These are phyloP conservation scores for Pythium myriotylum DNA, from an alignment of 352 stramenopile genomes.

Conservation along the genomic window DNA sequence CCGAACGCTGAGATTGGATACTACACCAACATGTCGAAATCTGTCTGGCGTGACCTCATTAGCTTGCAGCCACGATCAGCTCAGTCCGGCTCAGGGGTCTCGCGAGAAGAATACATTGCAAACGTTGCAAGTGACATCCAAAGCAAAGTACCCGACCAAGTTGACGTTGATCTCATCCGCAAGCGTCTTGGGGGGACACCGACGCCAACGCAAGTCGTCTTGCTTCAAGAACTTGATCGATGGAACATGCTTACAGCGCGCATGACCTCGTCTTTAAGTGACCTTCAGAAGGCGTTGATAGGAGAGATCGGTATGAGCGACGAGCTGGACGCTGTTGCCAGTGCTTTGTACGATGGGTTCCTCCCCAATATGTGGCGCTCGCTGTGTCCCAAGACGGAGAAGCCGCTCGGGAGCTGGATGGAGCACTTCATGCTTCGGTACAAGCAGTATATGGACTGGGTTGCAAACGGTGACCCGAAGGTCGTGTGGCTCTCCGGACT, in stretches of 20 bases:
- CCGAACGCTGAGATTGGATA: conserved; percentile 97
- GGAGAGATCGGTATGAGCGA: conserved; percentile 97
- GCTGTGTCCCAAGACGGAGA: conserved; percentile 92
- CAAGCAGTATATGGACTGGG: conserved; percentile 92
- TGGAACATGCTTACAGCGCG: conserved; percentile 92
- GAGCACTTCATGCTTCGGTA: conserved; percentile 90
- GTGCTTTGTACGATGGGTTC: conserved; percentile 93
- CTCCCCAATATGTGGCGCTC: conserved; percentile 90
- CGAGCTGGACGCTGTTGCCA: conserved; percentile 91
- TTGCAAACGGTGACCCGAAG: conserved; percentile 85
- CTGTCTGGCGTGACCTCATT: conserved; percentile 93
- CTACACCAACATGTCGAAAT: conserved; percentile 95
- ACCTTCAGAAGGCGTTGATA: conserved; percentile 92
- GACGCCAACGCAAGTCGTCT: conserved; percentile 90
- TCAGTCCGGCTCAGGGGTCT: conserved; percentile 73
- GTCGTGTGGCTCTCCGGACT: conserved; percentile 95
- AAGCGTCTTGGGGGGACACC: conserved; percentile 76
- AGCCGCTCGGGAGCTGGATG: conserved; percentile 96
- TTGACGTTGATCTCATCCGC: conserved; percentile 89
- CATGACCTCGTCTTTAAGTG: conserved; percentile 85
- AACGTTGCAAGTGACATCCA: conserved; percentile 91
- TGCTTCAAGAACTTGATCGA: conserved; percentile 95
- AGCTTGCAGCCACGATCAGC: conserved; percentile 89
- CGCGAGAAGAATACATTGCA: conserved; percentile 93
- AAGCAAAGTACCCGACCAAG: conserved; percentile 86